Base-by-base conservation (phyloP, 2,329 filamentous ascomycete species). In the Phyllosticta ampelicida region DNA sequence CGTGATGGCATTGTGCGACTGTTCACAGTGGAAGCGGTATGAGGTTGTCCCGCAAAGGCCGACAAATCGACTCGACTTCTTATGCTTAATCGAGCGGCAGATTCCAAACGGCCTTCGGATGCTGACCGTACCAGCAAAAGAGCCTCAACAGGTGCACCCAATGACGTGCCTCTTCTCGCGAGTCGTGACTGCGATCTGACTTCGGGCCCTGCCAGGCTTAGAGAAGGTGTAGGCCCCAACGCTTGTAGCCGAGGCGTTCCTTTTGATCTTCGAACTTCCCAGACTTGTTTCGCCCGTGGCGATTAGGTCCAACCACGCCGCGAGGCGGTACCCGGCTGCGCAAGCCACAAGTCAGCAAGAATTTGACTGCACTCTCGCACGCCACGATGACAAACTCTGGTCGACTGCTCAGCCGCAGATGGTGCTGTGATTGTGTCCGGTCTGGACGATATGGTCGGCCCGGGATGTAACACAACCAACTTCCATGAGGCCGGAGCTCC, bases 271-370 rank as follows among this genome's bases (percentile, higher is more conserved):
- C 5, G 48, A 44, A 21, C 26, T 51, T 4, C n/a, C 53, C 36
- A 62, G 50, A 10, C 56, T 21, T 20, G 60, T 60, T 36, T 60
- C 48, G 2, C 62, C 63, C 6, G 63, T 63, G 13, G 69, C 70
- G 58, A 74, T 64, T 9, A 67, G 64, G 60, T 73, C 66, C 49
- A 73, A 61, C 65, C 67, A 73, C 13, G 65, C 65, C 9, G 70
- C 71, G 11, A 73, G 64, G 21, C 71, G 62, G 51, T 71, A 70
- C 1, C 71, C 71, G 50, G 67, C 64, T 64, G 28, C 18, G 16
- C 18, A 20, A 53, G 44, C 21, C 16, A 48, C 44, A 16, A 60
- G 49, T 30, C 36, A 44, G 36, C n/a, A n/a, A 44, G 4, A 44
- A 4, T 4, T 44, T 8, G 8, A 26, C 13, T n/a, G 11, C 19